Percentiles rank a stretch among this genome's conserved stretches.
These are phyloP conservation scores for Xylaria sp. DNA, from an alignment of 2,329 filamentous ascomycete genomes.

Conservation along the genomic window DNA sequence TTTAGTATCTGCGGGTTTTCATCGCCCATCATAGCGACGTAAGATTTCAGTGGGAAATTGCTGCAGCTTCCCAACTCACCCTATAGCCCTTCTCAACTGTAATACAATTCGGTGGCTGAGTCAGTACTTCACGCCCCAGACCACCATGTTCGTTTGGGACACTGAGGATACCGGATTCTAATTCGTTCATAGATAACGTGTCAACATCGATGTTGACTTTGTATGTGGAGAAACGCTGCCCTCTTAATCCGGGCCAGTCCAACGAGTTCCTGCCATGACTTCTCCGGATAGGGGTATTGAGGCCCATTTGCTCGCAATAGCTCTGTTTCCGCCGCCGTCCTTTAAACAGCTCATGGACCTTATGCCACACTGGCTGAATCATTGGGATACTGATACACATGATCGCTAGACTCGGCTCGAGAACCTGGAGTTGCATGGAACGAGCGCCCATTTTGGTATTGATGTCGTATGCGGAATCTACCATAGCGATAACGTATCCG, in stretches of 20 bases:
- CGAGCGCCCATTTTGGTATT: conserved; percentile 3
- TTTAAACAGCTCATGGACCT: neutral
- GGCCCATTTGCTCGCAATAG: neutral
- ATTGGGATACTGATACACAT: conserved; percentile 17
- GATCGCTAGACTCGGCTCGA: conserved; percentile 20
- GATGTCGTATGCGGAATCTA: neutral
- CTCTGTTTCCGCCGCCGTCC: too few species aligned
- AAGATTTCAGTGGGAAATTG: neutral
- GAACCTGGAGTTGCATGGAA: conserved; percentile 15
- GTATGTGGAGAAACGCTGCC: neutral
- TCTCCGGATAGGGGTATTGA: neutral
- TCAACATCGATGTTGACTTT: neutral
- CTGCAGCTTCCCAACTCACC: neutral
- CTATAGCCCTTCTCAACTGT: neutral
- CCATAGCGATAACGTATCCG: neutral
- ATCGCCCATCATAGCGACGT: neutral
- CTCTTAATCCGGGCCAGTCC: neutral
- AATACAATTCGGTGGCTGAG: neutral
- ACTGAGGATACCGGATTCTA: neutral
- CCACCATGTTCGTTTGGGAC: neutral
- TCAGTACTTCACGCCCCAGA: neutral
- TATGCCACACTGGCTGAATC: conserved; percentile 13
- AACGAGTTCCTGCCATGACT: neutral
- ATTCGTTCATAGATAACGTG: neutral
- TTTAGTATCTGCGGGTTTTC: too few species aligned